Evolutionary conservation across 2,329 filamentous ascomycete species (phyloP), one percentile per base, ranked within the genome.

Genomic region (Mycosphaerella arachidis): DNA sequence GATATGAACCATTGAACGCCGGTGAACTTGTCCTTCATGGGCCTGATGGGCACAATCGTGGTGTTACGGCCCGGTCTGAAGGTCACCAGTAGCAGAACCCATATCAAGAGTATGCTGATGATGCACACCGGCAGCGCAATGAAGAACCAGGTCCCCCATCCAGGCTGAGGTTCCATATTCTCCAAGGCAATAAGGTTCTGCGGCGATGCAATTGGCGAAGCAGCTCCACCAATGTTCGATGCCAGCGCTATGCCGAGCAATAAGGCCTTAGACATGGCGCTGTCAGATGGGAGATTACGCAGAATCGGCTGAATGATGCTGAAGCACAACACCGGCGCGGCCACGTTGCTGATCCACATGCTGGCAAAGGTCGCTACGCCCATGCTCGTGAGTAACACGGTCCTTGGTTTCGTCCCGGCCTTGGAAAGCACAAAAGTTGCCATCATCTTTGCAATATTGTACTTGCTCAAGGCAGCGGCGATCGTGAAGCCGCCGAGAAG

Each of bases 261-360:
- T 52, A 97, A 84, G 2, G 94, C 92, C 75, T 96, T 97, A 67
- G 91, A 91, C 87, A 97, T 97, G 75, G 88, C 84, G 16, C 92
- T 96, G 70, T 94, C 92, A 0, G 90, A 84, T 0, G 93, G 90
- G 35, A 99, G 83, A 63, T 97, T 99, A 62, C 94, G 91, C 30
- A 99, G 83, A 79, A 99, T 92, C 3, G 95, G 94, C 82, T 96
- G 92, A 61, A 99, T 96, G 70, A 99, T 97, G 20, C 92, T 96
- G 75, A 95, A 97, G 79, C 94, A 99, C 40, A 99, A 83, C 9
- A 99, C 94, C 0, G 94, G 94, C 1, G 95, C 93, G 1, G 94
- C 94, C 30, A 99, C 95, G 68, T 99, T 99, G 77, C 92, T 96
- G 71, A 99, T 97, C 82, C 96, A 91, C 94, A 99, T 99, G 69